Evolutionary conservation across 192 early-diverging fungal species (phyloP).

Genomic region (Coemansia sp.): DNA sequence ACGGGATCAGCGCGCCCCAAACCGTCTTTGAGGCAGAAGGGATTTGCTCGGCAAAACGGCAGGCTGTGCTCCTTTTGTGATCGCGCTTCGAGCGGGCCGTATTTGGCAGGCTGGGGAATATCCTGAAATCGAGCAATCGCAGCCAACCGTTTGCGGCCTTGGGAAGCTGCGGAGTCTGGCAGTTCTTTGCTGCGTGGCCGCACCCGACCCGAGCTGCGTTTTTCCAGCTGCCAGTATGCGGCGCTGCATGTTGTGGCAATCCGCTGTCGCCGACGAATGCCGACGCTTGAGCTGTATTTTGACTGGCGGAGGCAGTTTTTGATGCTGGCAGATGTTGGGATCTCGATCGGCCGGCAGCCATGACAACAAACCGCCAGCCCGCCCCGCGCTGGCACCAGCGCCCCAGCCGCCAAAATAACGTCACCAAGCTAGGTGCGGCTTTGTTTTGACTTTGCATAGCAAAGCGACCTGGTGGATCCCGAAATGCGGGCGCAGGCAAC

Average conservation of each 20-base stretch:
- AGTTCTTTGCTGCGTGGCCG: too few relatives aligned
- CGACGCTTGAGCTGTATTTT: too few relatives aligned
- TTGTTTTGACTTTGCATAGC: background rate
- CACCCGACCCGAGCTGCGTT: background rate
- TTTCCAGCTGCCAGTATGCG: background rate
- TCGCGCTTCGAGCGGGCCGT: background rate
- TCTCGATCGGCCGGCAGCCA: too few relatives aligned
- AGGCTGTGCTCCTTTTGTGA: background rate
- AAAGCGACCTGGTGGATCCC: background rate
- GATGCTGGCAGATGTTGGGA: too few relatives aligned
- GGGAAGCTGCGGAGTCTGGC: too few relatives aligned
- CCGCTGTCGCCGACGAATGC: too few relatives aligned
- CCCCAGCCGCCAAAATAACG: too few relatives aligned
- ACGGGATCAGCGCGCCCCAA: background rate
- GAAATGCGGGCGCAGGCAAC: background rate
- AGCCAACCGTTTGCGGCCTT: conserved; percentile 12
- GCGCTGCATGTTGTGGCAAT: conserved; percentile 2
- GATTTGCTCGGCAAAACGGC: conserved; percentile 17
- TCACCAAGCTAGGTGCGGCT: too few relatives aligned
- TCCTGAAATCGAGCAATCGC: conserved; percentile 5
- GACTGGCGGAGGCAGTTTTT: too few relatives aligned
- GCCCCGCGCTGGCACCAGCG: too few relatives aligned
- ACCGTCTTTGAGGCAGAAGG: background rate
- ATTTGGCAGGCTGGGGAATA: background rate
- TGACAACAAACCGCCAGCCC: too few relatives aligned